Evolutionary conservation across 345 rosid genomes (phyloP), one percentile per base, ranked within the genome.

Genomic region (Crucihimalaya himalaica): DNA sequence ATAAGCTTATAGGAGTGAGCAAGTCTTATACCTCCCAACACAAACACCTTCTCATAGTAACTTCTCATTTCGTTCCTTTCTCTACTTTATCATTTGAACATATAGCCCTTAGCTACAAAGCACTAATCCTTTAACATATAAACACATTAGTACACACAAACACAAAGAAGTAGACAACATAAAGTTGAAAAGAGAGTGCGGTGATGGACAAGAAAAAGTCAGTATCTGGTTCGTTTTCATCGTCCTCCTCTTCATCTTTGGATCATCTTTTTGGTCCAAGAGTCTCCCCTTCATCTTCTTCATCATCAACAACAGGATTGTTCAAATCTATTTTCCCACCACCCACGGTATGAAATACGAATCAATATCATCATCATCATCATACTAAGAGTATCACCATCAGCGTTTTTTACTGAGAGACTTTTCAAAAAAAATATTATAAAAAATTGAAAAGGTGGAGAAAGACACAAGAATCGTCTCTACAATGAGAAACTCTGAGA

Each of bases 221-320:
- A 57, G 72, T 71, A 48, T 64, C 68, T 15, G 20, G 60, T 48
- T 76, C 80, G 48, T 72, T 74, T 20, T 76, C 76, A 21, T 71
- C 80, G 6, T 76, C 79, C 10, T 63, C 78, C 0, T 59, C 76
- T 16, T 63, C 72, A 0, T 71, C 78, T 56, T 52, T 79, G 13
- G 81, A 79, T 69, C 78, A 79, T 68, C 18, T 79, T 42, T 79
- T 79, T 73, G 81, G 81, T 68, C 81, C 81, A 51, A 48, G 42
- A 69, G 71, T 47, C 42, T n/a, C 74, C 5, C 58, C 75, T 51
- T 72, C 70, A 10, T 52, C 78, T 54, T 79, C 79, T 65, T 71
- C 80, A 46, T 54, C 79, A 54, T 54, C 80, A 27, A 29, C 81
- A 45, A 28, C 81, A 28, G 81, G 72, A 57, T 63, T 68, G 55